Conservation (phyloP, 2,329 filamentous ascomycete species). For the Xylariaceae sp. region DNA sequence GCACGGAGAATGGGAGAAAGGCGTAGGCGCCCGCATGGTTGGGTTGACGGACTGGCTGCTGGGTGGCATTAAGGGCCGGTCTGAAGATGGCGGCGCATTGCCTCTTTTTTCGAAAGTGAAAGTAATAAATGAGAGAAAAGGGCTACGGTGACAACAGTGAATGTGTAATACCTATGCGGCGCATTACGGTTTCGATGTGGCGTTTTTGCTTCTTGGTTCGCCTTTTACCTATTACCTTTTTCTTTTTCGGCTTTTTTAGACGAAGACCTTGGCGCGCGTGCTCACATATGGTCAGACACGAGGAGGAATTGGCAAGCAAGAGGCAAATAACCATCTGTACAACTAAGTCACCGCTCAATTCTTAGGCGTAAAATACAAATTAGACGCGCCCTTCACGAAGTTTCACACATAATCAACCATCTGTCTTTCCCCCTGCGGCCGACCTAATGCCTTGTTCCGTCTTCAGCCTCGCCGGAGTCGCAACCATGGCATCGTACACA, state of each 20-base stretch:
- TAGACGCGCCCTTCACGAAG: no score
- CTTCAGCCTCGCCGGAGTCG: constrained; percentile 1
- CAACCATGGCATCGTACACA: constrained; percentile 16
- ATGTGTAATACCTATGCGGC: constrained; percentile 14
- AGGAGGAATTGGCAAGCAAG: background rate
- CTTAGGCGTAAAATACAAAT: constrained; percentile 20
- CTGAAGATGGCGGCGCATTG: constrained; percentile 24
- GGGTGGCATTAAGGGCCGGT: constrained; percentile 59
- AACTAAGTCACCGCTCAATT: constrained; percentile 31
- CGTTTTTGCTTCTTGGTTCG: constrained; percentile 1
- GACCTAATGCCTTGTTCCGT: background rate
- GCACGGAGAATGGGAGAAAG: constrained; percentile 75
- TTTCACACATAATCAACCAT: background rate
- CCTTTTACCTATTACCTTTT: background rate
- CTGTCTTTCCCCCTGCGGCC: background rate
- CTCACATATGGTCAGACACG: background rate
- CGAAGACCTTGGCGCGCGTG: no score
- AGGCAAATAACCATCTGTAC: constrained; percentile 10
- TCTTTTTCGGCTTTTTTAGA: background rate
- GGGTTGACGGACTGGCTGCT: constrained; percentile 93
- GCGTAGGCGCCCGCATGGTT: constrained; percentile 76
- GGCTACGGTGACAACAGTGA: constrained; percentile 12
- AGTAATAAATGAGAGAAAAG: constrained; percentile 12
- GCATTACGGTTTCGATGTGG: constrained; percentile 13
- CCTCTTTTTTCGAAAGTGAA: constrained; percentile 23